phyloP scores from a whole-genome alignment of 441 rosid species.

The Capsella rubella region DNA sequence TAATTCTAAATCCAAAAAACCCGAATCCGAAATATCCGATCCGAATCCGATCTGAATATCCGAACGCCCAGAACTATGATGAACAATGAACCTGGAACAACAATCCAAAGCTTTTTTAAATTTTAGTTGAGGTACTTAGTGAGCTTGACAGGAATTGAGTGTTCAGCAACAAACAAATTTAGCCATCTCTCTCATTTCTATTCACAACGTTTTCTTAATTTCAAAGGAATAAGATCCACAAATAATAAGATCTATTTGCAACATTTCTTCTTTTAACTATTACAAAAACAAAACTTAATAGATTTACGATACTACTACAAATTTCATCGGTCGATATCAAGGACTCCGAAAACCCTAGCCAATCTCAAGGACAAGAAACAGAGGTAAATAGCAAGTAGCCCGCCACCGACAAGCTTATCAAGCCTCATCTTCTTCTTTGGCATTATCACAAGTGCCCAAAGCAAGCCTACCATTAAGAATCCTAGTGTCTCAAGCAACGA shows the following conservation, averaged over 20 bases:
- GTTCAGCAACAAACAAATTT: conserved; percentile 23
- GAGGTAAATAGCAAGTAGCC: conserved; percentile 65
- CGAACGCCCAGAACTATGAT: too few species aligned
- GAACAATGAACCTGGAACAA: conserved; percentile 38
- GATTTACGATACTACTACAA: not conserved
- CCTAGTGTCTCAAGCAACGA: conserved; percentile 74
- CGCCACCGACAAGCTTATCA: conserved; percentile 69
- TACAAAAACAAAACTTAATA: conserved; percentile 19
- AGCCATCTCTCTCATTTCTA: conserved; percentile 23
- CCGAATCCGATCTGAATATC: too few species aligned
- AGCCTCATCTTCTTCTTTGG: conserved; percentile 73
- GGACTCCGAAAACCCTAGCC: conserved; percentile 58
- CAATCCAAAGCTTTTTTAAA: conserved; percentile 8
- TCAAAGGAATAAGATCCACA: conserved; percentile 13
- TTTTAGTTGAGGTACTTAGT: conserved; percentile 13
- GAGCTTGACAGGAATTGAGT: conserved; percentile 26
- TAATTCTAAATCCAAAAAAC: too few species aligned
- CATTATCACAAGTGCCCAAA: conserved; percentile 79
- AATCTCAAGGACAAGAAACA: conserved; percentile 63
- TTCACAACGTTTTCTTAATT: conserved; percentile 1
- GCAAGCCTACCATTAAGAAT: conserved; percentile 64
- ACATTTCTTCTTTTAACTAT: conserved; percentile 4
- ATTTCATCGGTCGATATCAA: conserved; percentile 38
- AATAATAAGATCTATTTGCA: conserved; percentile 32
- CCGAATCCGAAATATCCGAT: too few species aligned